Evolutionary conservation across 2,329 filamentous ascomycete genomes (phyloP).

Genomic region (Phialophora tarda): DNA sequence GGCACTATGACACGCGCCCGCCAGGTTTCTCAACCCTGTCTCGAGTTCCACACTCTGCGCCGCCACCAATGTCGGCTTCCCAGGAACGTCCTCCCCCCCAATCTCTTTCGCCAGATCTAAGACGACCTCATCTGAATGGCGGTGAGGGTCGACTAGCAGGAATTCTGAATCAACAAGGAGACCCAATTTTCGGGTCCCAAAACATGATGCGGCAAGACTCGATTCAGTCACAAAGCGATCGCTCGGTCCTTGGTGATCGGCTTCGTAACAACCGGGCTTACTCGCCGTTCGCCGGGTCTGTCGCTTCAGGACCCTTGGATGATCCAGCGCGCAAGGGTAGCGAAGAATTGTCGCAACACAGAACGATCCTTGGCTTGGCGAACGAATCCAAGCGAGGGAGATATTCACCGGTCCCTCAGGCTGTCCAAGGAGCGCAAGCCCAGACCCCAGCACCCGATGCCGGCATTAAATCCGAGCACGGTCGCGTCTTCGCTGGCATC

Average conservation of each 20-base stretch:
- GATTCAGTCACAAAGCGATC: constrained; percentile 39
- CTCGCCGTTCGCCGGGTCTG: constrained; percentile 45
- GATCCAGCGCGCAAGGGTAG: constrained; percentile 53
- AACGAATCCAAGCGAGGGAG: constrained; percentile 80
- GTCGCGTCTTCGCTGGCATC: constrained; percentile 93
- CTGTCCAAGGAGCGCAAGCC: constrained; percentile 87
- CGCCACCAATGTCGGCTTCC: constrained; percentile 15
- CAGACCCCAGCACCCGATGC: constrained; percentile 82
- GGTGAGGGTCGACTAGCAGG: constrained; percentile 31
- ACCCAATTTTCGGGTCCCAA: constrained; percentile 23
- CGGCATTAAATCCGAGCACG: constrained; percentile 92
- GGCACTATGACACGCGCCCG: constrained; percentile 38
- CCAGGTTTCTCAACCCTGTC: constrained; percentile 28
- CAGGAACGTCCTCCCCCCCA: constrained; percentile 26
- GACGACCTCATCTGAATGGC: constrained; percentile 32
- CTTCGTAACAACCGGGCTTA: constrained; percentile 45
- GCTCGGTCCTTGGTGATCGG: constrained; percentile 38
- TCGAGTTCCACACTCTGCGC: constrained; percentile 21
- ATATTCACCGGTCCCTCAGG: constrained; percentile 86
- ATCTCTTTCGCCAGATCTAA: constrained; percentile 37
- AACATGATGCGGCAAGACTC: constrained; percentile 40
- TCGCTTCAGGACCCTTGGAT: constrained; percentile 44
- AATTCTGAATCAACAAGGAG: constrained; percentile 29
- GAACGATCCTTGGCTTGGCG: constrained; percentile 74
- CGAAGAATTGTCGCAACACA: constrained; percentile 65